Evolutionary conservation across 495 filamentous ascomycete genomes (phyloP).

Genomic region (Neurospora sp.): DNA sequence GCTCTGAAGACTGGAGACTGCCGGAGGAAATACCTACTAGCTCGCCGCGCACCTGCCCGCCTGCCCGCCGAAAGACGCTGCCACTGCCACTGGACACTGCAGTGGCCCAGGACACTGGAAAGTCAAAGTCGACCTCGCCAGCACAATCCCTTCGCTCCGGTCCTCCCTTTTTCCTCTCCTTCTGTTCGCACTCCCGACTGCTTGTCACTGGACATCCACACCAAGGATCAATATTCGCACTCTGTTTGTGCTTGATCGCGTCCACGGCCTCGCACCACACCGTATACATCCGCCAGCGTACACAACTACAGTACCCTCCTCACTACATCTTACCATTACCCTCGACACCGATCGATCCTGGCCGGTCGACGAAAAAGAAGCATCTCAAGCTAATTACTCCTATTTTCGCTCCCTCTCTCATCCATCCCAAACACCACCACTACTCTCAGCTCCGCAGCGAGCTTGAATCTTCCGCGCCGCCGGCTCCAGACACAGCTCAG

Average conservation of each 20-base stretch:
- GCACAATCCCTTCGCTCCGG: background rate
- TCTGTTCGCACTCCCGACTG: background rate
- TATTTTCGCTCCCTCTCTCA: background rate
- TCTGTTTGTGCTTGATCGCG: background rate
- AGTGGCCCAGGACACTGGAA: background rate
- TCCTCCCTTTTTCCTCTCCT: background rate
- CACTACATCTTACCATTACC: background rate
- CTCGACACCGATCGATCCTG: background rate
- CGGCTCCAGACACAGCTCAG: background rate
- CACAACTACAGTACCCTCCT: background rate
- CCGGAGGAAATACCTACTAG: background rate
- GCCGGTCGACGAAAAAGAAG: background rate
- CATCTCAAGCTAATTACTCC: background rate
- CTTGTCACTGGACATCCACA: background rate
- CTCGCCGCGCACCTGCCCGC: background rate
- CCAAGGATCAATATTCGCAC: background rate
- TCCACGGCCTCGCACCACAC: background rate
- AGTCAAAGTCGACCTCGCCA: background rate
- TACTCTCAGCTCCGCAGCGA: background rate
- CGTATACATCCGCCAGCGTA: background rate
- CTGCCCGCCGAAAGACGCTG: background rate
- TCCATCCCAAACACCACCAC: background rate
- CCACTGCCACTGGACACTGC: background rate
- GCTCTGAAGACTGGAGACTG: background rate
- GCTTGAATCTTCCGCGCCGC: background rate